These are phyloP conservation scores for Allantophomopsis cytisporea DNA, from an alignment of 2,329 filamentous ascomycete species.

Conservation along the genomic window DNA sequence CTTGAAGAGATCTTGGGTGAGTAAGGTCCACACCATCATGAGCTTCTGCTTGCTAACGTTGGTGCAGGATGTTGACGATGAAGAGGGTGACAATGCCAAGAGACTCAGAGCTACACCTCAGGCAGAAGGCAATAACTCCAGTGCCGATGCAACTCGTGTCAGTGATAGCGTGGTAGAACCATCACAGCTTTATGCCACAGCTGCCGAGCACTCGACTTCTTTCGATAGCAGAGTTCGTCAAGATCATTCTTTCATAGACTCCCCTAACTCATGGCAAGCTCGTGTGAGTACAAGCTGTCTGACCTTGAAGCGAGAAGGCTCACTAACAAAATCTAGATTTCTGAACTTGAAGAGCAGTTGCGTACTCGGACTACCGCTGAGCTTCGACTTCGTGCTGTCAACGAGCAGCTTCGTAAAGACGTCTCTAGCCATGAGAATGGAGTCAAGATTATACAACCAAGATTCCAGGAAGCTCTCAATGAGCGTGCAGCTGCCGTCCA, in stretches of 20 bases:
- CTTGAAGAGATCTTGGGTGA: constrained; percentile 9
- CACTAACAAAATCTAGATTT: constrained; percentile 15
- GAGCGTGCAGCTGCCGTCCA: constrained; percentile 34
- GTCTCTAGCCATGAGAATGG: constrained; percentile 31
- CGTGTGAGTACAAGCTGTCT: too few species aligned
- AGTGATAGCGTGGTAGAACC: constrained; percentile 1
- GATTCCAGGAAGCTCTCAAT: constrained; percentile 33
- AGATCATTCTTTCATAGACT: neutral
- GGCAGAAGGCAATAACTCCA: neutral
- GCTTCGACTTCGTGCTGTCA: constrained; percentile 24
- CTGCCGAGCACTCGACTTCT: constrained; percentile 2
- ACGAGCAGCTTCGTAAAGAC: constrained; percentile 29
- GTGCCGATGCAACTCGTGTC: constrained; percentile 1
- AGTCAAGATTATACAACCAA: constrained; percentile 28
- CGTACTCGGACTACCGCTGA: constrained; percentile 15
- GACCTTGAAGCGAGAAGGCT: too few species aligned
- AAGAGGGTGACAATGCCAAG: constrained; percentile 1
- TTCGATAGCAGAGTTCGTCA: constrained; percentile 3
- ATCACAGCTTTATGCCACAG: neutral
- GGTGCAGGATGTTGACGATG: neutral
- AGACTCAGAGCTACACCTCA: constrained; percentile 3
- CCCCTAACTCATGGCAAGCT: too few species aligned
- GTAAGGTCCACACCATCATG: constrained; percentile 5
- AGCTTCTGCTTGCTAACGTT: neutral
- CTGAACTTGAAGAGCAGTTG: constrained; percentile 19